Base-by-base conservation (phyloP, 2,329 filamentous ascomycete genomes). In the Colletotrichum trifolii region DNA sequence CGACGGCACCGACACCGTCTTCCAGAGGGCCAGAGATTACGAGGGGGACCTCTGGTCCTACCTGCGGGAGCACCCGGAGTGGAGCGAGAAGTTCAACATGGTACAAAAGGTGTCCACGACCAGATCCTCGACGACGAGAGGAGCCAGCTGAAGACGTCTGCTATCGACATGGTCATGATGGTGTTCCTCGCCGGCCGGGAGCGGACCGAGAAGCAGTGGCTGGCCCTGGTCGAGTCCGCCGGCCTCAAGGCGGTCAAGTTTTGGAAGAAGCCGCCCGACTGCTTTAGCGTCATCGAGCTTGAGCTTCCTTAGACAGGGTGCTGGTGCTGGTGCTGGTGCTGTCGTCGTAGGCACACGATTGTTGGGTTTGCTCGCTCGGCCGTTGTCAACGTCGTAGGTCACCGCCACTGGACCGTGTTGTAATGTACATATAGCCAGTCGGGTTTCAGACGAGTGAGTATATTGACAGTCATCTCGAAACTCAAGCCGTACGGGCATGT, bases 71-170 rank as follows among this genome's bases (percentile, higher is more conserved):
- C 43, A 54, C n/a, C 43, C 60, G 2, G 39, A 48, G 9, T 11
- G 10, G 6, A 49, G 48, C 12, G 55, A 54, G 13, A 12, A 8
- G 1, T 64, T 64, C 42, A 64, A 64, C n/a, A 45, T 39, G 13
- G 9, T 60, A 3, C 55, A 60, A 6, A 54, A 64, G 38, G 12
- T 25, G 5, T 64, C 55, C 1, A 77, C 47, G 78, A 81, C 56
- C 76, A 76, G 58, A 75, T 79, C 11, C 76, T 77, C 40, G 74
- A 75, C 60, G 74, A 75, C n/a, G 68, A 69, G 8, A 67, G 54
- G 38, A 39, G 49, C 11, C 38, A 43, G 7, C 8, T 54, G 13
- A 36, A 10, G 1, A 47, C 60, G 3, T 34, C 60, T 17, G 43
- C 60, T 3, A 39, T 43, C 1, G 60, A 60, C 12, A 60, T 64